phyloP scores from a whole-genome alignment of 208 protist species.

The Jaenimonas drosophilae region DNA sequence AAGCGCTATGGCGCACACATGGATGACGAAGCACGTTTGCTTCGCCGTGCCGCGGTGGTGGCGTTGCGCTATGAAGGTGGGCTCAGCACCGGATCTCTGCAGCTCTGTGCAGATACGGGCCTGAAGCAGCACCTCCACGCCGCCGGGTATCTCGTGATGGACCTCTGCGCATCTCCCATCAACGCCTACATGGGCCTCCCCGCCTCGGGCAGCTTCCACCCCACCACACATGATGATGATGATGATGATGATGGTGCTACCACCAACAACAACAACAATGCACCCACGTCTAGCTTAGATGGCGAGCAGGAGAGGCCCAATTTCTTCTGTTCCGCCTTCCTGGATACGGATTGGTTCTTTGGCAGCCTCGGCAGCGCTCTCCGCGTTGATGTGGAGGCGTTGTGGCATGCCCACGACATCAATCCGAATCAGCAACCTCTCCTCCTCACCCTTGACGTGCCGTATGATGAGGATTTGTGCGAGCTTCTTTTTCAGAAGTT shows the following conservation, averaged over 20 bases:
- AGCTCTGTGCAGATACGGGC: constrained; percentile 76
- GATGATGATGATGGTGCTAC: constrained; percentile 2
- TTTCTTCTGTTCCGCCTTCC: constrained; percentile 78
- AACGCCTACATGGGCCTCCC: constrained; percentile 80
- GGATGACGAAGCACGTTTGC: constrained; percentile 13
- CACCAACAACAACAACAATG: not conserved
- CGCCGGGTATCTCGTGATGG: constrained; percentile 70
- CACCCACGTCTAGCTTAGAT: constrained; percentile 9
- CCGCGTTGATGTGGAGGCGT: constrained; percentile 28
- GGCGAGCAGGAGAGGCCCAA: constrained; percentile 42
- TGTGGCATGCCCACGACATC: constrained; percentile 19
- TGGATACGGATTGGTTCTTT: constrained; percentile 79
- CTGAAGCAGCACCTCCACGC: constrained; percentile 80
- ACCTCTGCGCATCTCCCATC: constrained; percentile 82
- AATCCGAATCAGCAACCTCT: constrained; percentile 34
- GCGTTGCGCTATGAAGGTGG: constrained; percentile 70
- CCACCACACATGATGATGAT: not conserved
- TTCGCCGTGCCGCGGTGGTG: constrained; percentile 49
- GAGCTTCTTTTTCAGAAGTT: constrained; percentile 79
- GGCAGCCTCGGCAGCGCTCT: constrained; percentile 77
- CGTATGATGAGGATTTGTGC: constrained; percentile 86
- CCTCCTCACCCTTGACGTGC: constrained; percentile 79
- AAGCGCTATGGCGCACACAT: constrained; percentile 13
- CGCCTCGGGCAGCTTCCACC: constrained; percentile 3
- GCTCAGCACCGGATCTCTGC: constrained; percentile 68